These are phyloP conservation scores for Cyberlindnera samutprakarnensis DNA, from an alignment of 805 yeast genomes.

Conservation along the genomic window DNA sequence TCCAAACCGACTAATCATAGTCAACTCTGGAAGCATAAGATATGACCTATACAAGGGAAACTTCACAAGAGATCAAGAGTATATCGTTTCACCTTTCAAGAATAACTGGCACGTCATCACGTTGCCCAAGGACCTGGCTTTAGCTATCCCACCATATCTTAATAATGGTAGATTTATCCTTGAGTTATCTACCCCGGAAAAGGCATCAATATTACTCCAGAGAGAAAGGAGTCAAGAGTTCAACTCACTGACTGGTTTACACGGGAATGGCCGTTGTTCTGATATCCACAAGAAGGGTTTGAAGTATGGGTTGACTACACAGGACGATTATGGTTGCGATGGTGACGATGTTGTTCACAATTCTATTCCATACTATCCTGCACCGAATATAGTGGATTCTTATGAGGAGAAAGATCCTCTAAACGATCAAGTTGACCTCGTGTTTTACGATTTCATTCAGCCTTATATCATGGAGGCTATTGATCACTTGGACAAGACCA, in stretches of 20 bases:
- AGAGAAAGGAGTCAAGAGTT: neutral
- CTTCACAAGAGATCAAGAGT: slow-evolving; percentile 73
- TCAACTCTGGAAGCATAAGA: slow-evolving; percentile 84
- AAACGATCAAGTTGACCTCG: slow-evolving; percentile 46
- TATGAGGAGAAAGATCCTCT: slow-evolving; percentile 22
- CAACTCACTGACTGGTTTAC: neutral
- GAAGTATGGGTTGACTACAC: slow-evolving; percentile 70
- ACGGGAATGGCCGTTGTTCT: slow-evolving; percentile 7
- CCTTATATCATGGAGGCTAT: slow-evolving; percentile 42
- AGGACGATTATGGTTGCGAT: slow-evolving; percentile 74
- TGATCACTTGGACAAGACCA: slow-evolving; percentile 19
- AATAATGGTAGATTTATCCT: slow-evolving; percentile 47
- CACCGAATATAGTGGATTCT: slow-evolving; percentile 77
- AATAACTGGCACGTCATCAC: slow-evolving; percentile 69
- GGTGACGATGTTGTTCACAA: slow-evolving; percentile 83
- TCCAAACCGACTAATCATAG: slow-evolving; percentile 44
- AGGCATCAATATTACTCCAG: neutral
- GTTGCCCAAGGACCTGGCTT: slow-evolving; percentile 53
- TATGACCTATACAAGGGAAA: slow-evolving; percentile 83
- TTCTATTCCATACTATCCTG: slow-evolving; percentile 46
- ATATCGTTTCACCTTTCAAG: slow-evolving; percentile 76
- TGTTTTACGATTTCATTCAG: slow-evolving; percentile 73
- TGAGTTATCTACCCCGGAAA: slow-evolving; percentile 15
- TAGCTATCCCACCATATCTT: slow-evolving; percentile 42
- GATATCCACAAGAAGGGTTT: slow-evolving; percentile 16